A percentile compares a stretch with the other conserved stretches of the same genome.
Conservation (phyloP, 257 asterid genomes). For the Eustoma russellianum region DNA sequence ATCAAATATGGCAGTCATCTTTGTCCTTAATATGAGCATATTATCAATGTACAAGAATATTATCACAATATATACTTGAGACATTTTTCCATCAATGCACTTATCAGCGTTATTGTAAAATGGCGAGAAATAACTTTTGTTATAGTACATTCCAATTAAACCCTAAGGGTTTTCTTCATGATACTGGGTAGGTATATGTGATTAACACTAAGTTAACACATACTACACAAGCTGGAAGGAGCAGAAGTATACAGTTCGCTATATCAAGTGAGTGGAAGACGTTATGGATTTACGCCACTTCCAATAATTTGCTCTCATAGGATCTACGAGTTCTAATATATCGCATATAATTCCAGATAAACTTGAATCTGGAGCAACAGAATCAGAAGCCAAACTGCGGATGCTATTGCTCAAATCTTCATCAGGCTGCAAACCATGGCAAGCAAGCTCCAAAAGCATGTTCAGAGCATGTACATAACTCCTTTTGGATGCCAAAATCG, state of each 20-base stretch:
- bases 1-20: no score
- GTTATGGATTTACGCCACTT: slow-evolving; percentile 62
- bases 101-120: no score
- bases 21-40: no score
- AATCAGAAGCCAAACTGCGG: slow-evolving; percentile 24
- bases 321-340: slow-evolving; percentile 56
- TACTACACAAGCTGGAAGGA: no score
- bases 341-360: slow-evolving; percentile 38
- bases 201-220: no score
- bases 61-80: no score
- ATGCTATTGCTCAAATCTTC: slow-evolving; percentile 48
- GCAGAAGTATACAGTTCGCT: background rate
- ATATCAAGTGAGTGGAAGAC: slow-evolving; percentile 13
- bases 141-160: no score
- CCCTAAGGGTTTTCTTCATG: no score
- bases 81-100: no score
- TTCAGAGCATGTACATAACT: slow-evolving; percentile 53
- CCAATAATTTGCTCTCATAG: slow-evolving; percentile 77
- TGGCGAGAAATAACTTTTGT: no score
- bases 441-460: slow-evolving; percentile 72
- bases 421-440: slow-evolving; percentile 46
- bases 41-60: no score
- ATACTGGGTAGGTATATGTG: no score
- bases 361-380: slow-evolving; percentile 19
- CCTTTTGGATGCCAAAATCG: slow-evolving; percentile 35